Evolutionary conservation across 1,139 yeast species (phyloP), one percentile per base, ranked within the genome.

Genomic region (Wickerhamomyces sp.): DNA sequence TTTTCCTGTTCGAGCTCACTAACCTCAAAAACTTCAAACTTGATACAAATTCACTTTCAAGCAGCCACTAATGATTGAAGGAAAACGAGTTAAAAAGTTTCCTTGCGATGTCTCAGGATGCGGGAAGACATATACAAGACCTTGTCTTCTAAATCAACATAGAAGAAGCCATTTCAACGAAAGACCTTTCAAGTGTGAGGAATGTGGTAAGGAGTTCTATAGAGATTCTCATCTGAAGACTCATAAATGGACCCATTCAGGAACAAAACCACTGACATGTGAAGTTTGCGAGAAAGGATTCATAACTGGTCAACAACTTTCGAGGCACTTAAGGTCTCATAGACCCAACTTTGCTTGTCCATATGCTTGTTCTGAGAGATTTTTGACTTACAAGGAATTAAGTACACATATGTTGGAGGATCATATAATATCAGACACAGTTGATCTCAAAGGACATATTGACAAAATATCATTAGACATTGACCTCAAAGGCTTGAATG

Each of bases 81-180:
- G 31, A 29, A 11, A 29, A 11, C 31, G 13, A 29, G 31, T 6
- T 11, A 74, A 72, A 54, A 65, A 56, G 40, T 68, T 71, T 51
- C 48, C 51, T 2, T 77, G 81, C 55, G 51, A 52, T 13, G 44
- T 46, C 36, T 54, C 49, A 15, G 47, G 46, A 1, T 77, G 82
- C 50, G 67, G 55, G 30, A 76, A 74, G 51, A 67, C 71, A 7
- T 77, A 74, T 52, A 56, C 70, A 33, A 66, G 75, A 49, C 81
- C 81, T 1, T 70, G 78, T 10, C 60, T 76, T 33, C 59, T 75
- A 33, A 65, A 70, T 10, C 77, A 75, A 26, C 96, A 89, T 62
- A 71, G 81, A 76, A 75, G 87, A 57, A 76, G 85, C 35, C 96
- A 89, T 64, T 79, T 89, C 1, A 80, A 86, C 31, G 95, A 86